Evolutionary conservation across 2,329 filamentous ascomycete species (phyloP), one percentile per base, ranked within the genome.

Genomic region (Exophiala viscosa): DNA sequence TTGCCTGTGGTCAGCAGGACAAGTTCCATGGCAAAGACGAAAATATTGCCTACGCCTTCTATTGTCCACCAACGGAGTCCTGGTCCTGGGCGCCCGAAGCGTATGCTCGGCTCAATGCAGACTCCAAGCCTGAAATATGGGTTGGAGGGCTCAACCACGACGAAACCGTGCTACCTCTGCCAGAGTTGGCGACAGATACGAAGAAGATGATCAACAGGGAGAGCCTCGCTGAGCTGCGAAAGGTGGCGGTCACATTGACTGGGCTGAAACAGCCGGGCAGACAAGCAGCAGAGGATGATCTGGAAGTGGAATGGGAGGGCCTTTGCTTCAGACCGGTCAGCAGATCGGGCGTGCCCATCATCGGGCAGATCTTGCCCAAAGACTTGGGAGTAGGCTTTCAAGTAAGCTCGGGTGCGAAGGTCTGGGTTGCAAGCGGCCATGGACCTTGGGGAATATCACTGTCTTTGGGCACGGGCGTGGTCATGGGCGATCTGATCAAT

Each of bases 291-390:
- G 63, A 65, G 0, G 73, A 78, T 33, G 80, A 83, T 41, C 58
- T 88, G 11, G 75, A 87, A 58, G 69, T 88, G 13, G 65, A 88
- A 8, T 76, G 84, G 32, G 78, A 84, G 58, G 82, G 81, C 0
- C 65, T 90, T 52, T 91, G 88, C 65, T 90, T 88, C 69, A 78
- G 88, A 10, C 87, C 87, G 0, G 79, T 87, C 1, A 85, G 85
- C 14, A 70, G 75, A 1, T 77, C 74, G 45, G 87, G 86, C 0
- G 73, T 73, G 28, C 87, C 88, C 0, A 80, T 89, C 31, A 64
- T 90, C 9, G 71, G 75, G 3, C 68, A 62, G 51, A 82, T 74
- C 3, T n/a, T 3, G 7, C 14, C 15, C 4, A 33, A 33, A 28
- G 15, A 32, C 15, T 28, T 28, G 23, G 23, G 23, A 1, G 23